These are phyloP conservation scores for Talaromyces thailandensis DNA, from an alignment of 495 filamentous ascomycete genomes.

Conservation along the genomic window DNA sequence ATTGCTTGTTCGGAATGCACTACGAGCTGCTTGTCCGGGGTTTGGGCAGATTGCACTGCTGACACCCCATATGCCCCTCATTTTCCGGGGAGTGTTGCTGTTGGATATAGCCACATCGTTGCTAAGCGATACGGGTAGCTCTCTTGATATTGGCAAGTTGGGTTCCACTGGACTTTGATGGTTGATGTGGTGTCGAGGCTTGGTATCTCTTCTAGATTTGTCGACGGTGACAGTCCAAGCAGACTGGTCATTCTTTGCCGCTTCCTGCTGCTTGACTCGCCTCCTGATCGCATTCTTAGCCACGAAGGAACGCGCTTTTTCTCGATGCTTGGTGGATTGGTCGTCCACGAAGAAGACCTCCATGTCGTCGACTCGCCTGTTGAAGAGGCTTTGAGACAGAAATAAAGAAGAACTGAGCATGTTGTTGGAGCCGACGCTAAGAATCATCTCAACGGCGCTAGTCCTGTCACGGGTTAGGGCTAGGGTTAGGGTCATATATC, in stretches of 20 bases:
- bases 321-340: not conserved
- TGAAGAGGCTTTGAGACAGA: not conserved
- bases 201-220: not conserved
- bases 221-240: not conserved
- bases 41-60: slow-evolving; percentile 8
- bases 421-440: not conserved
- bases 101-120: not conserved
- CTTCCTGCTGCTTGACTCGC: not conserved
- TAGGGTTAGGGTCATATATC: not conserved
- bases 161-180: not conserved
- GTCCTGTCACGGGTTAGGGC: not conserved
- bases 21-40: slow-evolving; percentile 5
- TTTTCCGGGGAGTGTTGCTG: not conserved
- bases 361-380: not conserved
- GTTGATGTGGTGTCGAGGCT: not conserved
- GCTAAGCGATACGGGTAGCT: not conserved
- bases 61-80: slow-evolving; percentile 7
- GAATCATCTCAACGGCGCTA: not conserved
- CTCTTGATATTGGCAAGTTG: not conserved
- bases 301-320: slow-evolving; percentile 3
- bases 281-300: slow-evolving; percentile 3
- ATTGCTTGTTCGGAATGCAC: slow-evolving; percentile 1
- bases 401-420: not conserved
- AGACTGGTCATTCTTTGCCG: not conserved
- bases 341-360: slow-evolving; percentile 3